Percentiles rank a stretch among this genome's conserved stretches.
These are phyloP conservation scores for Candida labiduridarum DNA, from an alignment of 1,139 yeast genomes.

Conservation along the genomic window DNA sequence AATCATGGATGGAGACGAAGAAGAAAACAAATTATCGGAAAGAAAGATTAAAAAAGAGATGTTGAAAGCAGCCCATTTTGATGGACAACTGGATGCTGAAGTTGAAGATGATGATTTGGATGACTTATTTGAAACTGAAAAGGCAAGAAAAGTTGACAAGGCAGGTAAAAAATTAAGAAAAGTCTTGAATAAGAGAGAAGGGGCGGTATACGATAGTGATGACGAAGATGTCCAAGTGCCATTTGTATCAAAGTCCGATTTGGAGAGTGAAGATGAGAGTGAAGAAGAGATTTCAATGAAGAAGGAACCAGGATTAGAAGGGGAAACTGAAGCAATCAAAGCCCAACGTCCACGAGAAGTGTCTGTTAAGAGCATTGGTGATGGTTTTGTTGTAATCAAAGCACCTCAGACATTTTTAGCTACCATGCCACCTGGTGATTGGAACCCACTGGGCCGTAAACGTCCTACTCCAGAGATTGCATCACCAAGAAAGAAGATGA, in stretches of 20 bases:
- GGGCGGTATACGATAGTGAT: conserved; percentile 89
- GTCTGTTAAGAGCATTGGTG: conserved; percentile 52
- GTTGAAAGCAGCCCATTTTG: conserved; percentile 79
- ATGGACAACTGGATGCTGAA: conserved; percentile 61
- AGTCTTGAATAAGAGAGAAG: conserved; percentile 83
- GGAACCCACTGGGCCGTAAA: conserved; percentile 72
- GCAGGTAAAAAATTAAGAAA: conserved; percentile 87
- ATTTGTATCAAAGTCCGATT: conserved; percentile 72
- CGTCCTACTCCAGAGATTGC: conserved; percentile 27
- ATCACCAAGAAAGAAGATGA: conserved; percentile 45
- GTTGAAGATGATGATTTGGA: conserved; percentile 64
- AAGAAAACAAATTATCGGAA: conserved; percentile 89
- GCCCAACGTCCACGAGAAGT: conserved; percentile 32
- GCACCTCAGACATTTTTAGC: conserved; percentile 62
- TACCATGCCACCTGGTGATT: conserved; percentile 78
- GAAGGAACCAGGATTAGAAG: conserved; percentile 43
- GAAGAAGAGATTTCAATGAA: conserved; percentile 42
- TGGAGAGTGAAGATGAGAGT: conserved; percentile 58
- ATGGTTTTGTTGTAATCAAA: conserved; percentile 68
- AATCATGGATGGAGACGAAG: conserved; percentile 94
- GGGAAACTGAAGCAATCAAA: conserved; percentile 18
- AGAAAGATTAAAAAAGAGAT: conserved; percentile 86
- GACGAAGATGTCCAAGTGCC: conserved; percentile 67
- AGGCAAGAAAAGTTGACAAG: conserved; percentile 77
- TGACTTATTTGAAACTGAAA: conserved; percentile 63